These are phyloP conservation scores for Pythium myriotylum DNA, from an alignment of 352 stramenopile genomes.

Conservation along the genomic window DNA sequence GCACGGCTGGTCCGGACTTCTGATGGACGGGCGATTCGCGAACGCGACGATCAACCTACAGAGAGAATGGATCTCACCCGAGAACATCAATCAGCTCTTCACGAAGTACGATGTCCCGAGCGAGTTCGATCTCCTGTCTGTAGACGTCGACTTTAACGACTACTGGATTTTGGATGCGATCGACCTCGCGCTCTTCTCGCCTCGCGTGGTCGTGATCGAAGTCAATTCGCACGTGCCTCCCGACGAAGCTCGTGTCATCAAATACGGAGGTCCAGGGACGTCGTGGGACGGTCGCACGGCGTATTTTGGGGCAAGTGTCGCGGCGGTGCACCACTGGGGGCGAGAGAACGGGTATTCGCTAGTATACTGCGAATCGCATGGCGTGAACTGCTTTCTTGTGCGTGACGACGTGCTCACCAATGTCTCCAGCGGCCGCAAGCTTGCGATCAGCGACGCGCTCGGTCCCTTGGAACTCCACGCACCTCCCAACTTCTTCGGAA, in stretches of 20 bases:
- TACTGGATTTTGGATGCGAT: constrained; percentile 70
- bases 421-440: too few relatives aligned
- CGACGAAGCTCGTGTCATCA: constrained; percentile 44
- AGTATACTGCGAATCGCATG: constrained; percentile 80
- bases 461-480: constrained; percentile 37
- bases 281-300: constrained; percentile 50
- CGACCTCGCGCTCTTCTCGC: constrained; percentile 42
- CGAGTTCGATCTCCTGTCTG: constrained; percentile 63
- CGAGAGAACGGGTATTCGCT: constrained; percentile 52
- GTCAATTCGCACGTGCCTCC: constrained; percentile 62
- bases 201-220: constrained; percentile 63
- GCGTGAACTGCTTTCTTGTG: constrained; percentile 77
- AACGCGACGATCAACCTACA: constrained; percentile 56
- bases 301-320: constrained; percentile 68
- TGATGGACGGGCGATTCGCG: constrained; percentile 59
- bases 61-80: constrained; percentile 56
- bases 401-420: constrained; percentile 54
- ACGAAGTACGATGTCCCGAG: constrained; percentile 42
- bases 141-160: constrained; percentile 82
- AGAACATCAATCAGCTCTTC: constrained; percentile 67
- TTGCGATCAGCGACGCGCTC: constrained; percentile 41
- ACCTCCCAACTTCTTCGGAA: constrained; percentile 71
- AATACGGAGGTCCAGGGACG: constrained; percentile 37
- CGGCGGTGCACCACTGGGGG: constrained; percentile 50
- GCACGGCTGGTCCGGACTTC: constrained; percentile 52